Base-by-base conservation (phyloP, 441 rosid genomes). In the Capsella rubella region DNA sequence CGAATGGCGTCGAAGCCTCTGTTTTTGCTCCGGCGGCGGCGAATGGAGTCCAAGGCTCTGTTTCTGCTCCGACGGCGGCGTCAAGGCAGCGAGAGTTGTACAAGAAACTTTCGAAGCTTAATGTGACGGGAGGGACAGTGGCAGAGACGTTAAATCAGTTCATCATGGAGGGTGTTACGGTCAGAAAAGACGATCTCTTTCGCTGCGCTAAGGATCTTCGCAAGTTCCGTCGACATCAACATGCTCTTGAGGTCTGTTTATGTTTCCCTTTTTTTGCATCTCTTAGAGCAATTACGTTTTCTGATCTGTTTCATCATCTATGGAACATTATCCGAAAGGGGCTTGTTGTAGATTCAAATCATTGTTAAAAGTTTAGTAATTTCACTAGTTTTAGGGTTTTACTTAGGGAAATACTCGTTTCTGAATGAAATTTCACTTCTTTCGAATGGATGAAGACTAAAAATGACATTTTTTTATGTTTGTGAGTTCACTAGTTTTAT, bases 241-340 rank as follows among this genome's bases (percentile, higher is more conserved):
- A 86, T 54, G 93, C 91, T 25, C 89, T 89, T 45, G 89, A 92
- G 95, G 99, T 94, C 45, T 34, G 60, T 50, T 13, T 53, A 40
- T 39, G 3, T 6, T 52, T 57, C 54, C 34, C 37, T 47, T 34
- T 45, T 37, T 37, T 9, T 1, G 10, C 28, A 1, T 53, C 21
- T 27, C 32, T n/a, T n/a, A 45, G 25, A 49, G 12, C 53, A 47
- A 3, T 47, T 16, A 7, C 14, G 2, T 58, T 34, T 55, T 15
- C 11, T 11, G 49, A 32, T 32, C 35, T 6, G 35, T 21, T 21
- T 32, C 42, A 37, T 1, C 37, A 35, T 49, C 34, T 50, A 21
- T 47, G 55, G 55, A 31, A 10, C 0, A 12, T 52, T 45, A 32
- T 31, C 13, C 12, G 10, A 60, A 62, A 39, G 13, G 15, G 42